Percentiles rank a stretch among this genome's conserved stretches.
Conservation (phyloP, 2,329 filamentous ascomycete genomes). For the Tothia fuscella region DNA sequence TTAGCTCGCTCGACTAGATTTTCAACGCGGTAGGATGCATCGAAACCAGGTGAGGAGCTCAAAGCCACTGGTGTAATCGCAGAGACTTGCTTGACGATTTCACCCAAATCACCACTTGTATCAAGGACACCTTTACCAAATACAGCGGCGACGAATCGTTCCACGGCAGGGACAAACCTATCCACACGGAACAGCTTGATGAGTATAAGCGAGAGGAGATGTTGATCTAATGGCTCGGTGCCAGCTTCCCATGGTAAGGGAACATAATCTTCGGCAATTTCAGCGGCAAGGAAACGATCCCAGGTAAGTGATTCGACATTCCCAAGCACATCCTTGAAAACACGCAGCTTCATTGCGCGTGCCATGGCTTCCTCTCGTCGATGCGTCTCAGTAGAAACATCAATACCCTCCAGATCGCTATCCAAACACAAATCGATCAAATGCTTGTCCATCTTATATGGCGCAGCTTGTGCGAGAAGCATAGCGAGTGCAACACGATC, state of each 20-base stretch:
- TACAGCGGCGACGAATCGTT: constrained; percentile 77
- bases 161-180: constrained; percentile 82
- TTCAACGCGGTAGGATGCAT: constrained; percentile 98
- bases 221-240: constrained; percentile 56
- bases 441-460: constrained; percentile 85
- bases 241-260: constrained; percentile 62
- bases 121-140: constrained; percentile 79
- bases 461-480: constrained; percentile 89
- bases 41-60: constrained; percentile 90
- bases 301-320: constrained; percentile 52
- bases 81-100: constrained; percentile 73
- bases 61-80: constrained; percentile 79
- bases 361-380: constrained; percentile 56
- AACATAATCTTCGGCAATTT: constrained; percentile 74
- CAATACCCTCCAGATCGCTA: constrained; percentile 59
- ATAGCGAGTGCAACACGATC: constrained; percentile 91
- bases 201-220: constrained; percentile 71
- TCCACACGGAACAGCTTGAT: constrained; percentile 94
- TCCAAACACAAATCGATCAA: constrained; percentile 82
- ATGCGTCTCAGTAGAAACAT: constrained; percentile 59
- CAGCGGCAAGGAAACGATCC: constrained; percentile 73
- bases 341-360: constrained; percentile 54
- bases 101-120: constrained; percentile 70
- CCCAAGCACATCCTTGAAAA: constrained; percentile 63
- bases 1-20: constrained; percentile 75